These are phyloP conservation scores for Diaporthe vexans DNA, from an alignment of 2,329 filamentous ascomycete species.

Conservation along the genomic window DNA sequence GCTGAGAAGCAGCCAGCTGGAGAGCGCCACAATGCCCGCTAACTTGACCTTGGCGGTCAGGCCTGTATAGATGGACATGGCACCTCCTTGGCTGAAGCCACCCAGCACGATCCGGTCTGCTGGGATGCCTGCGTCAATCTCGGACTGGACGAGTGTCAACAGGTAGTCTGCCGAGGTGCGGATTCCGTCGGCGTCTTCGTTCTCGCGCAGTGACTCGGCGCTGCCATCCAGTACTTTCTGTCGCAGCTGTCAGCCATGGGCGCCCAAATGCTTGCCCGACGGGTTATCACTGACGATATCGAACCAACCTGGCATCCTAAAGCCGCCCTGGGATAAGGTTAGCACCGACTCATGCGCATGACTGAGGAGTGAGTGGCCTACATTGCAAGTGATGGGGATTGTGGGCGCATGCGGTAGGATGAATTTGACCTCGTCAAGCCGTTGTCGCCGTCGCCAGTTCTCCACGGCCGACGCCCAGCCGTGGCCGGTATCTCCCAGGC, in stretches of 20 bases:
- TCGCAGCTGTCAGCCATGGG: not conserved
- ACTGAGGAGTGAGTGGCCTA: slow-evolving; percentile 49
- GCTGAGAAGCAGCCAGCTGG: slow-evolving; percentile 81
- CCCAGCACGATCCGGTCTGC: slow-evolving; percentile 87
- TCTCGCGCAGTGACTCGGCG: slow-evolving; percentile 48
- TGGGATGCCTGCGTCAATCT: slow-evolving; percentile 85
- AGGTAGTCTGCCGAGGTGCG: slow-evolving; percentile 80
- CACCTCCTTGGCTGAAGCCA: slow-evolving; percentile 89
- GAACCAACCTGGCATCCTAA: slow-evolving; percentile 90
- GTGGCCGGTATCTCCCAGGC: slow-evolving; percentile 85
- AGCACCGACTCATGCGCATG: slow-evolving; percentile 26
- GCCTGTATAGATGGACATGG: slow-evolving; percentile 86
- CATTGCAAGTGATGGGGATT: slow-evolving; percentile 83
- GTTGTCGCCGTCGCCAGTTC: slow-evolving; percentile 84
- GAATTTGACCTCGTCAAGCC: slow-evolving; percentile 92
- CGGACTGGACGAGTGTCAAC: slow-evolving; percentile 82
- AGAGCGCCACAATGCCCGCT: slow-evolving; percentile 89
- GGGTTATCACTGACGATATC: slow-evolving; percentile 73
- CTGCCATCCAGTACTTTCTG: slow-evolving; percentile 45
- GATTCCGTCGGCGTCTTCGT: slow-evolving; percentile 78
- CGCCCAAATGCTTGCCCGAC: not conserved
- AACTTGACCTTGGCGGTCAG: slow-evolving; percentile 81
- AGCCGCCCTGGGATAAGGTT: slow-evolving; percentile 59
- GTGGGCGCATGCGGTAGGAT: slow-evolving; percentile 91
- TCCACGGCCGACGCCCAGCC: slow-evolving; percentile 88